These are phyloP conservation scores for Tylopilus balloui DNA, from an alignment of 768 basidiomycete species.

Conservation along the genomic window DNA sequence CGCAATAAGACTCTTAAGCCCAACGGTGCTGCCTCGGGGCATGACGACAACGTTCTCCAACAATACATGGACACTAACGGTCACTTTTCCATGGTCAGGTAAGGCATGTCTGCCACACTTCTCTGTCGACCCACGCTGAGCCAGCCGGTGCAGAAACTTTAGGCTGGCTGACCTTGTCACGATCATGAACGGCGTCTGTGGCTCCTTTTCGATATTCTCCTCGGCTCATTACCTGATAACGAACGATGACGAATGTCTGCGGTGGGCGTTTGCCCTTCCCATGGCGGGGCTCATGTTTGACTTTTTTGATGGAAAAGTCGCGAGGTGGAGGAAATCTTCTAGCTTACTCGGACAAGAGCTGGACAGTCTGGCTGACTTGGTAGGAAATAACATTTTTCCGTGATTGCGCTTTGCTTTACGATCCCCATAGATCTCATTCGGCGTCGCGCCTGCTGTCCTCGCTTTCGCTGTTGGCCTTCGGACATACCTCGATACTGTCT, in stretches of 20 bases:
- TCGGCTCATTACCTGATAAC: conserved; percentile 85
- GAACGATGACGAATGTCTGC: conserved; percentile 73
- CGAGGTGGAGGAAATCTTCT: conserved; percentile 91
- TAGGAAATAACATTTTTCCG: conserved; percentile 27
- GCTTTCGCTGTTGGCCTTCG: conserved; percentile 89
- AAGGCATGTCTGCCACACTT: conserved; percentile 9
- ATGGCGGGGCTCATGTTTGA: conserved; percentile 96
- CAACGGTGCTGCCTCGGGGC: conserved; percentile 15
- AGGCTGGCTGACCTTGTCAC: conserved; percentile 97
- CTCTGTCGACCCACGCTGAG: conserved; percentile 17
- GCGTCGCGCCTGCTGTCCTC: conserved; percentile 92
- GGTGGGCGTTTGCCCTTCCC: conserved; percentile 85
- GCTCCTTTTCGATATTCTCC: conserved; percentile 90
- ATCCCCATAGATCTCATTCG: conserved; percentile 81
- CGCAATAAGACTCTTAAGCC: conserved; percentile 29
- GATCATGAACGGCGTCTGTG: conserved; percentile 98
- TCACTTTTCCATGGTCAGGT: conserved; percentile 98
- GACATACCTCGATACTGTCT: conserved; percentile 85
- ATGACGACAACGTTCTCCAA: conserved; percentile 47
- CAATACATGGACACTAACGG: conserved; percentile 88
- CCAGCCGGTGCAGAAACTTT: conserved; percentile 67
- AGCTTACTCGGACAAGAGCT: conserved; percentile 97
- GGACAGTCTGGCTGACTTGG: conserved; percentile 94
- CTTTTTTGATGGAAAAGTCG: conserved; percentile 96
- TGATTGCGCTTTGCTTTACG: conserved; percentile 1